Evolutionary conservation across 208 protist species (phyloP).

Genomic region (Wallacemonas collosoma): DNA sequence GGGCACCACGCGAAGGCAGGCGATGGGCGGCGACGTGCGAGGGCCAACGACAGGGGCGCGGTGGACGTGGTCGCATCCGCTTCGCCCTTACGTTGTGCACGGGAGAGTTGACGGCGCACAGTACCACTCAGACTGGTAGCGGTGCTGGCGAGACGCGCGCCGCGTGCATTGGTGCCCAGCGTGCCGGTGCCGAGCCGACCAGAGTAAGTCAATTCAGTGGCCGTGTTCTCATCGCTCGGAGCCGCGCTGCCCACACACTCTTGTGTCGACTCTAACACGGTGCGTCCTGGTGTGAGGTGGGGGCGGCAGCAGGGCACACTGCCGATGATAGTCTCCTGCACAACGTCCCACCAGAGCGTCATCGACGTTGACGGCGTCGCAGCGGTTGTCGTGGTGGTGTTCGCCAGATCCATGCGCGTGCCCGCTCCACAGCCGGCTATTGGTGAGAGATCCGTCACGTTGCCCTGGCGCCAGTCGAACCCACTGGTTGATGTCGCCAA

Average conservation of each 20-base stretch:
- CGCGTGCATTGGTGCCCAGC: background rate
- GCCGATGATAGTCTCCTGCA: conserved; percentile 19
- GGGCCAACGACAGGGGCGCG: background rate
- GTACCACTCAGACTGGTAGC: background rate
- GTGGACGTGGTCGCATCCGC: background rate
- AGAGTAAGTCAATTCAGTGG: background rate
- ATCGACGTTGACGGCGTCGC: background rate
- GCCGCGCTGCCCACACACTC: background rate
- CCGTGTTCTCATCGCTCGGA: background rate
- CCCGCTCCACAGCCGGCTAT: background rate
- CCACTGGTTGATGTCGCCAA: background rate
- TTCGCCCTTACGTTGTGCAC: background rate
- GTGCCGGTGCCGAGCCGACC: background rate
- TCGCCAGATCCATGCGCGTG: background rate
- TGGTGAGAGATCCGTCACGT: background rate
- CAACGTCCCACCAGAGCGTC: conserved; percentile 29
- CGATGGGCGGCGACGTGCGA: background rate
- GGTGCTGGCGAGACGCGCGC: background rate
- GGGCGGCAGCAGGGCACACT: conserved; percentile 17
- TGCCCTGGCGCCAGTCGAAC: background rate
- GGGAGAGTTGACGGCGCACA: background rate
- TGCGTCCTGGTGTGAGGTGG: background rate
- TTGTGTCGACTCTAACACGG: background rate
- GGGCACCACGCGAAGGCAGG: background rate
- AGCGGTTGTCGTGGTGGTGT: conserved; percentile 2